phyloP scores from a whole-genome alignment of 2,329 filamentous ascomycete genomes.

The Paecilomyces variotii region DNA sequence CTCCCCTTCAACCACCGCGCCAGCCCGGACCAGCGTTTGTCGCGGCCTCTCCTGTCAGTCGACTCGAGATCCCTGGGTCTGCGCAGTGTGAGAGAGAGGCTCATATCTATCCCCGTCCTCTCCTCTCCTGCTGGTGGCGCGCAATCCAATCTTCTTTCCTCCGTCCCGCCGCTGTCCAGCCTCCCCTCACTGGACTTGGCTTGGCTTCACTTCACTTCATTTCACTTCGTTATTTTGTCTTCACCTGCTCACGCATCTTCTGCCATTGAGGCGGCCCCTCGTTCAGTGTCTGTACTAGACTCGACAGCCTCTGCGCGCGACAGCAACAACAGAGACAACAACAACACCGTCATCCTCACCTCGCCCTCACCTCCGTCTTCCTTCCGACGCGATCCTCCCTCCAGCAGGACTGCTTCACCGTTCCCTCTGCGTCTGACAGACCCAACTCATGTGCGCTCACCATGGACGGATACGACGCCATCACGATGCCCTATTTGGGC shows the following conservation, averaged over 20 bases:
- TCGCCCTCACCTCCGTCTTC: neutral
- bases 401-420: neutral
- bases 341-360: neutral
- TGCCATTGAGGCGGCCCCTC: neutral
- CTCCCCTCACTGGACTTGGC: neutral
- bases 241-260: neutral
- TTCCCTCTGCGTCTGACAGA: neutral
- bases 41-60: neutral
- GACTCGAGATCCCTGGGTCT: neutral
- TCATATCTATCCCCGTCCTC: neutral
- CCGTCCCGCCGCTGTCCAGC: neutral
- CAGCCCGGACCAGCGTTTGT: neutral
- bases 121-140: neutral
- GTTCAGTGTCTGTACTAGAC: neutral
- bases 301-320: neutral
- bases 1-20: neutral
- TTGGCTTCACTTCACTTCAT: too few species aligned
- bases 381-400: neutral
- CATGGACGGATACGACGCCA: slow-evolving; percentile 53
- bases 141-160: neutral
- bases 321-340: neutral
- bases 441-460: slow-evolving; percentile 12
- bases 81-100: neutral
- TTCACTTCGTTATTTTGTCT: too few species aligned
- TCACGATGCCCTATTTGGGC: slow-evolving; percentile 56